These are phyloP conservation scores for Sphaerobolus stellatus DNA, from an alignment of 1,284 basidiomycete species.

Conservation along the genomic window DNA sequence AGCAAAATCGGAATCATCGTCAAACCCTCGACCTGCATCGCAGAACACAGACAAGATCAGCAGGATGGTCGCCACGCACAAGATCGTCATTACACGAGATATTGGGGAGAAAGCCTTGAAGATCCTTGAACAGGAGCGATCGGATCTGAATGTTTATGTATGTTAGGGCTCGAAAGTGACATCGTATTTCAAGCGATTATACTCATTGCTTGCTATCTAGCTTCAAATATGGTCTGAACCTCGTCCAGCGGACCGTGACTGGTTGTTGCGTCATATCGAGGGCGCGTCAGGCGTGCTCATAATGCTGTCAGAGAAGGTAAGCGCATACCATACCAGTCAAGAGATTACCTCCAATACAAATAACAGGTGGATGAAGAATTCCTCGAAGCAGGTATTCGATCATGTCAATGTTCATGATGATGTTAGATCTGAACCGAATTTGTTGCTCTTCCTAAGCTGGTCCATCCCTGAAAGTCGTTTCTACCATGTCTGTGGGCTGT, in stretches of 20 bases:
- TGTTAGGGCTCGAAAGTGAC: not conserved
- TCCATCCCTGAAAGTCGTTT: slow-evolving; percentile 71
- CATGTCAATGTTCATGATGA: not conserved
- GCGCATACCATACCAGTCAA: slow-evolving; percentile 10
- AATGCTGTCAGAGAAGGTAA: slow-evolving; percentile 71
- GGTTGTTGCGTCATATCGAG: slow-evolving; percentile 75
- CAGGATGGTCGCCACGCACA: too few species aligned
- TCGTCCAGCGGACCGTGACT: slow-evolving; percentile 60
- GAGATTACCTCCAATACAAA: slow-evolving; percentile 16
- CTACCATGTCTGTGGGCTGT: slow-evolving; percentile 89
- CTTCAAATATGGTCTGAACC: slow-evolving; percentile 74
- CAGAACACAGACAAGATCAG: too few species aligned
- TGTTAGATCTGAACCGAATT: not conserved
- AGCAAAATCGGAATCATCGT: too few species aligned
- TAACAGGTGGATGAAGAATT: slow-evolving; percentile 70
- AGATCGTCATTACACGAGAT: slow-evolving; percentile 11
- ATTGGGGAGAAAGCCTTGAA: slow-evolving; percentile 11
- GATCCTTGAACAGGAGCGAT: slow-evolving; percentile 9
- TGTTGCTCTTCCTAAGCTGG: slow-evolving; percentile 52
- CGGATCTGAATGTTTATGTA: slow-evolving; percentile 4
- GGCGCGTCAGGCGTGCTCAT: slow-evolving; percentile 68
- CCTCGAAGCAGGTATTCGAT: slow-evolving; percentile 56
- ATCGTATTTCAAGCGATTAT: not conserved
- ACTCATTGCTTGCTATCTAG: slow-evolving; percentile 32
- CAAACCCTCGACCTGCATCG: too few species aligned